Conservation (phyloP, 2,329 filamentous ascomycete species). For the Penicillium sp. region DNA sequence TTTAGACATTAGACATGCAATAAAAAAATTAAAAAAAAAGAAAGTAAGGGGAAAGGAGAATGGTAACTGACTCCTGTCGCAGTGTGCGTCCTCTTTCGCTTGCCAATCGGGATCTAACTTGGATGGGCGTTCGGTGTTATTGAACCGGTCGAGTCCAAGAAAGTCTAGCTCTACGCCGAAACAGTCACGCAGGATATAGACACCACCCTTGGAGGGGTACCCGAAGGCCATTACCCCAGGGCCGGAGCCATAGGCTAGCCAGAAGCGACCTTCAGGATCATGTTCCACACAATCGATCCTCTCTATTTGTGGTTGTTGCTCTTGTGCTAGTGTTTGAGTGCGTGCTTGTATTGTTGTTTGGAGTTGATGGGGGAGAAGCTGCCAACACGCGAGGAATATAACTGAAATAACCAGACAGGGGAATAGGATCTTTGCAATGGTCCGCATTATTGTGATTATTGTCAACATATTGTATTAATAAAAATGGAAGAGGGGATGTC, state of each 20-base stretch:
- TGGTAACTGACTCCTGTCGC: slow-evolving; percentile 9
- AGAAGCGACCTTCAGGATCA: background rate
- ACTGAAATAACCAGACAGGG: background rate
- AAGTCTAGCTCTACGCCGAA: slow-evolving; percentile 14
- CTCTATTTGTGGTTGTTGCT: background rate
- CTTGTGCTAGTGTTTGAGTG: background rate
- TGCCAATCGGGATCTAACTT: slow-evolving; percentile 5
- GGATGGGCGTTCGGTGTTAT: background rate
- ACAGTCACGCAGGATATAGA: slow-evolving; percentile 4
- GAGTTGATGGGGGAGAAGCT: background rate
- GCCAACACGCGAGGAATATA: background rate
- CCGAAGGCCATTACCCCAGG: slow-evolving; percentile 3
- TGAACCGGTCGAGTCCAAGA: slow-evolving; percentile 9
- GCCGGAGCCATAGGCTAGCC: background rate
- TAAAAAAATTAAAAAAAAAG: background rate
- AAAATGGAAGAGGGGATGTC: background rate
- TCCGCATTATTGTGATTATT: background rate
- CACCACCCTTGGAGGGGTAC: slow-evolving; percentile 9
- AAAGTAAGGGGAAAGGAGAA: background rate
- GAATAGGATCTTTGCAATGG: background rate
- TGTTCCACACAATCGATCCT: background rate
- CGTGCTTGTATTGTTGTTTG: background rate
- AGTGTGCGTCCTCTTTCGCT: slow-evolving; percentile 12
- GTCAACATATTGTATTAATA: background rate
- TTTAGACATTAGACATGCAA: background rate